phyloP scores from a whole-genome alignment of 1,284 basidiomycete species.

The Macrocystidia cucumis region DNA sequence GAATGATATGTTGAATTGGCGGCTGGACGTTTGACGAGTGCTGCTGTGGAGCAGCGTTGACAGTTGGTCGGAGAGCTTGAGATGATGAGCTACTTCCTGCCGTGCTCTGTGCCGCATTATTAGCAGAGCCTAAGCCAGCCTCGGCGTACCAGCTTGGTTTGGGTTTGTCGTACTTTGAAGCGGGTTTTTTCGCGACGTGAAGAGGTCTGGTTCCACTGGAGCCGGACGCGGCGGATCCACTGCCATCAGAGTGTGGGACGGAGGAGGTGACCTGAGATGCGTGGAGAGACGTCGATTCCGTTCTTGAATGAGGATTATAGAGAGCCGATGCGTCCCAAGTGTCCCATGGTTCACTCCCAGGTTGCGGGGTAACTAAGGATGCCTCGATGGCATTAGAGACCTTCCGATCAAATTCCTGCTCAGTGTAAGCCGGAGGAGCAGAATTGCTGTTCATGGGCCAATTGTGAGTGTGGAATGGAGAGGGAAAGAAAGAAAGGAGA shows the following conservation, averaged over 20 bases:
- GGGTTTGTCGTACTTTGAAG: too few species aligned
- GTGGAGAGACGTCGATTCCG: too few species aligned
- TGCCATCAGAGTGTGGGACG: background rate
- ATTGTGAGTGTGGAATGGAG: slow-evolving; percentile 3
- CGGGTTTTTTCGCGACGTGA: slow-evolving; percentile 3
- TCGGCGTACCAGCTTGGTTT: slow-evolving; percentile 22
- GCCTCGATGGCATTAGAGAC: slow-evolving; percentile 32
- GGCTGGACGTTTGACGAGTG: slow-evolving; percentile 3
- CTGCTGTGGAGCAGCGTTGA: background rate
- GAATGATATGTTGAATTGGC: slow-evolving; percentile 8
- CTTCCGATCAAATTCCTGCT: slow-evolving; percentile 52
- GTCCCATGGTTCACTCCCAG: slow-evolving; percentile 28
- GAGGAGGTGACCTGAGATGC: slow-evolving; percentile 5
- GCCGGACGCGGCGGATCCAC: slow-evolving; percentile 5
- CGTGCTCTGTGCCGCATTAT: slow-evolving; percentile 1
- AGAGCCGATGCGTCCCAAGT: slow-evolving; percentile 41
- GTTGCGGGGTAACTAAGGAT: slow-evolving; percentile 25
- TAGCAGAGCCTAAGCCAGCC: slow-evolving; percentile 2
- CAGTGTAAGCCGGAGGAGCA: slow-evolving; percentile 41
- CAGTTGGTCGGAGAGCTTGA: slow-evolving; percentile 1
- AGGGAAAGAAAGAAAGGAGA: slow-evolving; percentile 1
- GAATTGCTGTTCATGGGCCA: slow-evolving; percentile 20
- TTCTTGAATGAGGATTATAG: slow-evolving; percentile 22
- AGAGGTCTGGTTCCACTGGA: background rate
- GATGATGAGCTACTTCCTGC: too few species aligned